Conservation (phyloP, 148 eudicot species). For the Linanthus parryae region DNA sequence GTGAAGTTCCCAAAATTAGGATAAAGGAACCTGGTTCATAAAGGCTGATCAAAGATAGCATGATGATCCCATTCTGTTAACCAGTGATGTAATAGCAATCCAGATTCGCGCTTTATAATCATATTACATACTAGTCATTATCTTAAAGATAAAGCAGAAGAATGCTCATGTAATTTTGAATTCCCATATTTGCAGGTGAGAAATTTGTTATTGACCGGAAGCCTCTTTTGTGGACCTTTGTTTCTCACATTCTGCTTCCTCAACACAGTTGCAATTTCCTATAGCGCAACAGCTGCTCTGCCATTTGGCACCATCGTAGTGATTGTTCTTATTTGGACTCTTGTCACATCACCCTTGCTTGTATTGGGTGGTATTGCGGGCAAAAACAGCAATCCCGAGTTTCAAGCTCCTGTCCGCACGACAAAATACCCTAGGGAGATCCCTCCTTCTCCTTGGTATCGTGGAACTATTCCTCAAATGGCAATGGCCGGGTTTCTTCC, state of each 20-base stretch:
- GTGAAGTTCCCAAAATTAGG: too few relatives aligned
- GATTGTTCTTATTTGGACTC: slow-evolving; percentile 25
- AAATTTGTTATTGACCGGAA: slow-evolving; percentile 29
- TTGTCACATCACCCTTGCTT: slow-evolving; percentile 29
- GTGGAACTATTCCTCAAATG: slow-evolving; percentile 26
- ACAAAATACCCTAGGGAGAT: slow-evolving; percentile 30
- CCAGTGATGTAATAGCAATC: too few relatives aligned
- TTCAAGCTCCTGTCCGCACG: slow-evolving; percentile 33
- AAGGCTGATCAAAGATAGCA: too few relatives aligned
- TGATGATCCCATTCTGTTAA: too few relatives aligned
- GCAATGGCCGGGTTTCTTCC: slow-evolving; percentile 27
- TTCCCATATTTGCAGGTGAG: slow-evolving; percentile 16
- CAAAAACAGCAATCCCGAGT: slow-evolving; percentile 30
- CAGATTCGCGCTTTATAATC: too few relatives aligned
- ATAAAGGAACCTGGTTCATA: too few relatives aligned
- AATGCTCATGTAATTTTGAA: too few relatives aligned
- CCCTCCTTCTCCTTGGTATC: slow-evolving; percentile 28
- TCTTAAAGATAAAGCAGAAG: too few relatives aligned
- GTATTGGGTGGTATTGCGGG: slow-evolving; percentile 33
- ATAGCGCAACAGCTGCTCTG: slow-evolving; percentile 32
- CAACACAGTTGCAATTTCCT: slow-evolving; percentile 23
- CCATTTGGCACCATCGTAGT: slow-evolving; percentile 31
- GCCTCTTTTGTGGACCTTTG: slow-evolving; percentile 27
- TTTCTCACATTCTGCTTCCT: slow-evolving; percentile 25
- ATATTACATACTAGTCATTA: too few relatives aligned